Evolutionary conservation across 75 land plant species (phyloP).

Genomic region (Sequoia sempervirens): DNA sequence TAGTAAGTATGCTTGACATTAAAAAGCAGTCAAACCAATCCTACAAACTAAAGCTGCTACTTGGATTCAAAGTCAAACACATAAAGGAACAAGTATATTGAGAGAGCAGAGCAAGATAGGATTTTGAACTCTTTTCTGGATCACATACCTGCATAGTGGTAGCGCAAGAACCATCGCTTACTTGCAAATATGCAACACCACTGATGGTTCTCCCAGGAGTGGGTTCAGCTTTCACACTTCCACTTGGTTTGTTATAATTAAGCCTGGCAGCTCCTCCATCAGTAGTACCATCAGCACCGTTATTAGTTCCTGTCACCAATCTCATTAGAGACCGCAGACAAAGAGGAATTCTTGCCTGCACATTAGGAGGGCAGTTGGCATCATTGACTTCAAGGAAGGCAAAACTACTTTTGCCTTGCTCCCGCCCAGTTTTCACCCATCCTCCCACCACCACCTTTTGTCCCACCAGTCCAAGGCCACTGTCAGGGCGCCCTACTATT

Average conservation of each 20-base stretch:
- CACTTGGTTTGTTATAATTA: not conserved
- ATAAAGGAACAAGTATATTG: not conserved
- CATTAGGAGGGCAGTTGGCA: conserved; percentile 34
- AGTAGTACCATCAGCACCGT: not conserved
- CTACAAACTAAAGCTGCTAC: too few species aligned
- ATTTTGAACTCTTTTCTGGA: not conserved
- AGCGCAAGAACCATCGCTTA: conserved; percentile 86
- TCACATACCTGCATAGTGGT: conserved; percentile 60
- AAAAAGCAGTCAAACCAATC: too few species aligned
- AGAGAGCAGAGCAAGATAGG: not conserved
- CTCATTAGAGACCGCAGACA: conserved; percentile 29
- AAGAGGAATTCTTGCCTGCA: conserved; percentile 36
- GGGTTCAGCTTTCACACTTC: conserved; percentile 13
- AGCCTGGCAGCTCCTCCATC: not conserved
- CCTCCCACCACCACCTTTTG: conserved; percentile 65
- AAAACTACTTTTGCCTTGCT: conserved; percentile 33
- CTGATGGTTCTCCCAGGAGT: conserved; percentile 14
- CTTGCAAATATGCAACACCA: conserved; percentile 32
- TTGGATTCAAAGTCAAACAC: too few species aligned
- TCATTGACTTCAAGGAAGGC: conserved; percentile 16
- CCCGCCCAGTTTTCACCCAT: conserved; percentile 83
- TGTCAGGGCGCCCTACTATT: conserved; percentile 45
- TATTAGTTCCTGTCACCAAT: conserved; percentile 15
- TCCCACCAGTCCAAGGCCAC: conserved; percentile 64
- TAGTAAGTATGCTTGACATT: not conserved